Percentiles rank a stretch among this genome's conserved stretches.
These are phyloP conservation scores for Micractinium conductrix DNA, from an alignment of 139 green algal species.

Conservation along the genomic window DNA sequence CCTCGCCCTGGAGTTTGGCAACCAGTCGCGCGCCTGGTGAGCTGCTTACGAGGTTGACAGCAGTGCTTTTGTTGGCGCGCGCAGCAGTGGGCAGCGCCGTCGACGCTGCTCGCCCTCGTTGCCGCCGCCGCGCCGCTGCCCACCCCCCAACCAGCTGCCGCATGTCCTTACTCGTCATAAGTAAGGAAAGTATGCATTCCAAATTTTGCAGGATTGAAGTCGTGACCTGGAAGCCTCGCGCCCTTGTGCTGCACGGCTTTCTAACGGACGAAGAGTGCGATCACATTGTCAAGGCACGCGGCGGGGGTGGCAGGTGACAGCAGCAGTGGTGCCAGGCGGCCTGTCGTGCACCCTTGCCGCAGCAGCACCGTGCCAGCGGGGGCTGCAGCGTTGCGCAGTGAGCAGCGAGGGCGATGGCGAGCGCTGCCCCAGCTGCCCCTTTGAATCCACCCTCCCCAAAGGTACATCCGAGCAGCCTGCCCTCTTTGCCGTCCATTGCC, in stretches of 20 bases:
- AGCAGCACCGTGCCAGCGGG: neutral
- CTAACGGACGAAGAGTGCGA: neutral
- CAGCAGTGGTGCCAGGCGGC: neutral
- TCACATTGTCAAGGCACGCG: neutral
- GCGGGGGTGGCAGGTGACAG: neutral
- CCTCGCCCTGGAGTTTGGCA: neutral
- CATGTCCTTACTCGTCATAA: no score
- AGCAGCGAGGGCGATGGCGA: neutral
- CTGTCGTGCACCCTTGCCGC: neutral
- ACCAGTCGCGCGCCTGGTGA: neutral
- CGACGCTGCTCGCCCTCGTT: neutral
- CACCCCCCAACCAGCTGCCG: neutral
- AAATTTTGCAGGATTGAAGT: constrained; percentile 9
- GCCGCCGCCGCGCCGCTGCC: neutral
- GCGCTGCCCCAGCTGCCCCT: neutral
- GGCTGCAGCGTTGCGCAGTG: neutral
- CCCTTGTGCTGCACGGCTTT: constrained; percentile 19
- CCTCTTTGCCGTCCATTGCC: neutral
- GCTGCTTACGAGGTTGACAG: neutral
- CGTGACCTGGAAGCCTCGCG: neutral
- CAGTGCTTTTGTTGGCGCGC: neutral
- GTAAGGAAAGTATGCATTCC: neutral
- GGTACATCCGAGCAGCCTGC: neutral
- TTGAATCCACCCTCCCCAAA: neutral
- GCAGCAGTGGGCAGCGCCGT: neutral